Evolutionary conservation across 768 basidiomycete species (phyloP), one percentile per base, ranked within the genome.

Genomic region (Boletus edulis): DNA sequence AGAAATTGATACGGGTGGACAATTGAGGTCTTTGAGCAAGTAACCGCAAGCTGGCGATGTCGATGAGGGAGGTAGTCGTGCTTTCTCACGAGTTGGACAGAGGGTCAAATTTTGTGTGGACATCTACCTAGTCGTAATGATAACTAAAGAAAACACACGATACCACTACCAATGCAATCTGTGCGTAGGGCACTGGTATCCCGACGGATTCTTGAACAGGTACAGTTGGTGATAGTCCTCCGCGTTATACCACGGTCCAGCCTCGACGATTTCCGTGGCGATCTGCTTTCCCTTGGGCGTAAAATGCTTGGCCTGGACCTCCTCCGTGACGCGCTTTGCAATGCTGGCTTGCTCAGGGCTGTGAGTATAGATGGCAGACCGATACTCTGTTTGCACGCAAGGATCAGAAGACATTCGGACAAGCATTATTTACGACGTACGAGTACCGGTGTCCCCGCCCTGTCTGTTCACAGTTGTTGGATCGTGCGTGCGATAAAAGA

Each of bases 401-500:
- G 11, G 24, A 37, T 52, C 35, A 61, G 50, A 15, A 29, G 35
- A 37, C n/a, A 12, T 39, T 15, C 10, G 4, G 46, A 3, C 11
- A 10, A 17, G 8, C 15, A 14, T 32, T 14, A 18, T 11, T 39
- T 2, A 29, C 11, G 5, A 81, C 86, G 59, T 65, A 94, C 92
- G 94, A 29, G 84, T 83, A 18, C 94, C 94, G 3, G 65, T 66
- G 63, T 96, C 93, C 2, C 64, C 77, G 29, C 94, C 94, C 68
- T 96, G 94, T 14, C 78, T 74, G 70, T 96, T 86, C 52, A 79
- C 65, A 0, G 91, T 90, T 40, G 94, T 96, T 3, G 95, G 92
- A 61, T 97, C 94, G 64, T 98, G 95, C 0, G 91, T 92, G 44
- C 96, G 82, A 71, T 94, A 96, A 73, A 96, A 96, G 77, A 94